Conservation (phyloP, 2,329 filamentous ascomycete species). For the Trichoderma koningiopsis region DNA sequence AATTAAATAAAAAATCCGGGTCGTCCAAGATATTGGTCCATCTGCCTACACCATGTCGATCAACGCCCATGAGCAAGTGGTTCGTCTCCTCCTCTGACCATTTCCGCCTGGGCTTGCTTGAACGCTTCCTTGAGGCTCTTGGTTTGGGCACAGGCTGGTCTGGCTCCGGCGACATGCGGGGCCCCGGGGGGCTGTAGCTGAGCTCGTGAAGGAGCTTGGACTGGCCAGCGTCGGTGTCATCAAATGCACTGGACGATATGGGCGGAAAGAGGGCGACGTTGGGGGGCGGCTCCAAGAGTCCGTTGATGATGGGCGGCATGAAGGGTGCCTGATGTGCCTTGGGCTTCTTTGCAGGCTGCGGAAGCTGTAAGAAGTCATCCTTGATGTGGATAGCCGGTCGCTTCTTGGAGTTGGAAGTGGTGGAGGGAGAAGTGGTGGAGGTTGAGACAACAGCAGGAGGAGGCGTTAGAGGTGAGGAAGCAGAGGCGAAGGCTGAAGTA, state of each 20-base stretch:
- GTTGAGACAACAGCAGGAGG: background rate
- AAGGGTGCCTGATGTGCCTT: slow-evolving; percentile 58
- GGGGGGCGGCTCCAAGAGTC: slow-evolving; percentile 63
- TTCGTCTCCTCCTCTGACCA: slow-evolving; percentile 69
- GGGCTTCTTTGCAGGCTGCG: slow-evolving; percentile 66
- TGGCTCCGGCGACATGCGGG: slow-evolving; percentile 35
- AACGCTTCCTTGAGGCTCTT: slow-evolving; percentile 50
- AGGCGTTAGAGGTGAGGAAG: background rate
- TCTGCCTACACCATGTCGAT: slow-evolving; percentile 64
- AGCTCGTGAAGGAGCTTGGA: slow-evolving; percentile 49
- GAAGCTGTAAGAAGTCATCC: slow-evolving; percentile 65
- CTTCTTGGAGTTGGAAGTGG: slow-evolving; percentile 52
- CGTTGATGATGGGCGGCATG: slow-evolving; percentile 67
- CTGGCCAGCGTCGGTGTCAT: slow-evolving; percentile 48
- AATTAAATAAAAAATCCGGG: slow-evolving; percentile 61
- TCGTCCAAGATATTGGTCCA: slow-evolving; percentile 68
- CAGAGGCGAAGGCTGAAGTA: background rate
- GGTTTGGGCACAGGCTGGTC: slow-evolving; percentile 41
- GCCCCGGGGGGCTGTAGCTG: slow-evolving; percentile 35
- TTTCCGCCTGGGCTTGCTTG: slow-evolving; percentile 60
- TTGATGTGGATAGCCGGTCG: slow-evolving; percentile 53
- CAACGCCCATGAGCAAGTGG: slow-evolving; percentile 61
- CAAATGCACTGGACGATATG: slow-evolving; percentile 60
- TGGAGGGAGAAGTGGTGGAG: background rate
- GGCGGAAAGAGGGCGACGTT: slow-evolving; percentile 64